A percentile compares a stretch with the other conserved stretches of the same genome.
Conservation (phyloP, 768 basidiomycete genomes). For the Termitomyces sp. region DNA sequence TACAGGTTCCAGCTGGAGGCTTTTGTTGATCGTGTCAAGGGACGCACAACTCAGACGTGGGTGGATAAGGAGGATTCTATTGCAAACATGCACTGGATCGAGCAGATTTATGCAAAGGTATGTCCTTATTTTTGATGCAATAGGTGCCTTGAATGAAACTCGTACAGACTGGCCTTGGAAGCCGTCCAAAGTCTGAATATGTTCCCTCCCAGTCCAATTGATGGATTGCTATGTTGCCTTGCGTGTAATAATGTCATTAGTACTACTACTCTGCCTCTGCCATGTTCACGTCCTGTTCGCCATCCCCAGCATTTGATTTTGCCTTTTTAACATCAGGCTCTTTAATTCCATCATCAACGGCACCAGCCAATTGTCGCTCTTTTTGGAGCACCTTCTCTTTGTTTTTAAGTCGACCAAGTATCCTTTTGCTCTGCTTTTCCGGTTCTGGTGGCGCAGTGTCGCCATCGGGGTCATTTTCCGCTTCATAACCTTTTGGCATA, state of each 20-base stretch:
- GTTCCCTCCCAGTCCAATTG: constrained; percentile 4
- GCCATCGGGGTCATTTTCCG: constrained; percentile 34
- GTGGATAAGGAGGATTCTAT: constrained; percentile 47
- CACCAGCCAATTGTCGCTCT: constrained; percentile 14
- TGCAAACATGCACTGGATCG: constrained; percentile 51
- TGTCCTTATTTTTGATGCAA: constrained; percentile 1
- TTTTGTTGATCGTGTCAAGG: constrained; percentile 54
- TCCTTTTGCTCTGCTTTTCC: constrained; percentile 34
- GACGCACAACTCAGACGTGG: constrained; percentile 50
- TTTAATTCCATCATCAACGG: constrained; percentile 15
- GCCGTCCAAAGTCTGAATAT: constrained; percentile 20
- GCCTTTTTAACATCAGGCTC: constrained; percentile 31
- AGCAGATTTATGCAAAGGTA: constrained; percentile 50
- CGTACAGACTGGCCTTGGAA: constrained; percentile 18
- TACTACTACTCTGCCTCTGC: neutral
- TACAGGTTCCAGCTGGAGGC: constrained; percentile 56
- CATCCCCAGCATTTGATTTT: constrained; percentile 22
- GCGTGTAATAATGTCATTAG: neutral
- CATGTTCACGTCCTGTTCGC: constrained; percentile 16
- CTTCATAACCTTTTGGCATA: constrained; percentile 51
- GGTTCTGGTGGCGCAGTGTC: constrained; percentile 19
- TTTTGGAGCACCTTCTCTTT: constrained; percentile 39
- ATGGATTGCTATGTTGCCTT: neutral
- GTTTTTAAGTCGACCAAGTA: constrained; percentile 44
- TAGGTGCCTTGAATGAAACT: neutral